phyloP scores from a whole-genome alignment of 2,329 filamentous ascomycete species.

The Ambrosiella cleistominuta region DNA sequence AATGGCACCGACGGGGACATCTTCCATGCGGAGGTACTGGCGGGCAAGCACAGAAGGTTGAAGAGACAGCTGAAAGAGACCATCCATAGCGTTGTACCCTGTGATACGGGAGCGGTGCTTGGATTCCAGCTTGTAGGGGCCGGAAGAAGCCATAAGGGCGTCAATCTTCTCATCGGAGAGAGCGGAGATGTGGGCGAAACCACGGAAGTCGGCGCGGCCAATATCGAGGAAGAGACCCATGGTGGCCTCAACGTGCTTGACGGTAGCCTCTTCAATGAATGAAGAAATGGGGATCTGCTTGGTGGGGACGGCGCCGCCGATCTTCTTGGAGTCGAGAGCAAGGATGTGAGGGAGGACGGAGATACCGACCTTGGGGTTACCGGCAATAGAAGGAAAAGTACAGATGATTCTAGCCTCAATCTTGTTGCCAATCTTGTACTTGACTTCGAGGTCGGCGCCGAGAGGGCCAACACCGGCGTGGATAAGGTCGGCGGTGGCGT shows the following conservation, averaged over 20 bases:
- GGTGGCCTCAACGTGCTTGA: constrained; percentile 61
- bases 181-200: constrained; percentile 88
- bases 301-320: constrained; percentile 30
- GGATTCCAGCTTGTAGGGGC: constrained; percentile 61
- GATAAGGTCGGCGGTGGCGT: constrained; percentile 77
- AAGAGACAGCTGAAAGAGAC: constrained; percentile 69
- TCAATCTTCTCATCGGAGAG: constrained; percentile 85
- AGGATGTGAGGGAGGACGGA: constrained; percentile 76
- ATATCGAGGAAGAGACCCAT: constrained; percentile 68
- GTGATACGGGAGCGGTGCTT: constrained; percentile 67
- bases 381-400: constrained; percentile 60
- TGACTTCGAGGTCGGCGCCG: constrained; percentile 52
- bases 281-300: constrained; percentile 53
- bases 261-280: constrained; percentile 57
- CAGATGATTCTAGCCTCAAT: constrained; percentile 75
- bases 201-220: constrained; percentile 44
- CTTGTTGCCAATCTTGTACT: constrained; percentile 70
- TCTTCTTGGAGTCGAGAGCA: constrained; percentile 35
- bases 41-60: constrained; percentile 71
- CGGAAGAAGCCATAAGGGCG: constrained; percentile 55
- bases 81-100: constrained; percentile 75
- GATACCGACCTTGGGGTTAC: constrained; percentile 66
- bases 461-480: constrained; percentile 65
- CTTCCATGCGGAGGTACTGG: constrained; percentile 77
- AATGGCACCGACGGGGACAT: constrained; percentile 64